Evolutionary conservation across 169 alveolate species (phyloP).

Genomic region (Plasmodium vinckei): DNA sequence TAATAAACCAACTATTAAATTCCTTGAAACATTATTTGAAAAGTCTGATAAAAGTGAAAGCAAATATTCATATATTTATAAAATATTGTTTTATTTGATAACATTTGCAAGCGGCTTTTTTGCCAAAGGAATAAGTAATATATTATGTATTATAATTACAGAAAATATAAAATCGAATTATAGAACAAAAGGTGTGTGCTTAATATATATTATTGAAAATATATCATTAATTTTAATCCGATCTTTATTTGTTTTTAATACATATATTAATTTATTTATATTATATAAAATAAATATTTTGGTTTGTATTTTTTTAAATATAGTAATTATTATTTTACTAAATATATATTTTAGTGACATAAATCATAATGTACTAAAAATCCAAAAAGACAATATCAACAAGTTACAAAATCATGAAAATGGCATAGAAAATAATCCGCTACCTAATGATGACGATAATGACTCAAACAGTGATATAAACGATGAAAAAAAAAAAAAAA

Average conservation of each 20-base stretch:
- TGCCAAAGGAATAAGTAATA: constrained; percentile 15
- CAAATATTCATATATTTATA: neutral
- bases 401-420: neutral
- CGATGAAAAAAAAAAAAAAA: neutral
- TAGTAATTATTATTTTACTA: neutral
- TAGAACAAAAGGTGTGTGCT: constrained; percentile 4
- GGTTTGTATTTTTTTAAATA: neutral
- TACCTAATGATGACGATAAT: no score
- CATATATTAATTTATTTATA: neutral
- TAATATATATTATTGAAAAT: constrained; percentile 1
- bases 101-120: constrained; percentile 14
- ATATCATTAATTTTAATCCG: constrained; percentile 6
- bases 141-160: constrained; percentile 26
- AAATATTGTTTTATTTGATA: neutral
- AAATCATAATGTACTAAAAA: neutral
- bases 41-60: no score
- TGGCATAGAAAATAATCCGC: no score
- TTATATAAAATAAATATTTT: neutral
- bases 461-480: no score
- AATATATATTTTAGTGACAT: neutral
- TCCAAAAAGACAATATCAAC: neutral
- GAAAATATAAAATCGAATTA: constrained; percentile 19
- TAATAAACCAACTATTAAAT: no score
- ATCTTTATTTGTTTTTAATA: neutral
- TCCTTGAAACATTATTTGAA: no score